These are phyloP conservation scores for Lactarius hengduanensis DNA, from an alignment of 768 basidiomycete genomes.

Conservation along the genomic window DNA sequence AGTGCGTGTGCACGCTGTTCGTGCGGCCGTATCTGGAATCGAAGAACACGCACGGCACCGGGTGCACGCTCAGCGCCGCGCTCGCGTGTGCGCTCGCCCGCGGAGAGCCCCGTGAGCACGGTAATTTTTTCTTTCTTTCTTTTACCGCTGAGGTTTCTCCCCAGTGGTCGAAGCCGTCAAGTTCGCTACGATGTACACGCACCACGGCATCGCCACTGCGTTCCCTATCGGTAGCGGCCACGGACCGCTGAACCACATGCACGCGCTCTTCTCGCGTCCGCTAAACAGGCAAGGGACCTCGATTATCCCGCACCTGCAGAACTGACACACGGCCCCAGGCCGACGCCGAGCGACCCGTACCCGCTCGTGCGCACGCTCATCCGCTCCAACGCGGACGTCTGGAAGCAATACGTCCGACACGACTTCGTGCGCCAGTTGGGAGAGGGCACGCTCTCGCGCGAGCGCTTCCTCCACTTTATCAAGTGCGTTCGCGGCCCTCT, in stretches of 20 bases:
- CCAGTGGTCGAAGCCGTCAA: constrained; percentile 51
- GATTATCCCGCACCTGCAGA: not conserved
- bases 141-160: not conserved
- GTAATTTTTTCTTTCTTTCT: constrained; percentile 1
- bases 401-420: constrained; percentile 80
- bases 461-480: constrained; percentile 82
- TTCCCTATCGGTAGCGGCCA: constrained; percentile 66
- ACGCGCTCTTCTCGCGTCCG: constrained; percentile 47
- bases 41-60: constrained; percentile 85
- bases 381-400: constrained; percentile 48
- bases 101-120: constrained; percentile 43
- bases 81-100: constrained; percentile 65
- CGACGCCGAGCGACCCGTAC: constrained; percentile 57
- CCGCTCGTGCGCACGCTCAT: constrained; percentile 70
- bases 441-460: constrained; percentile 59
- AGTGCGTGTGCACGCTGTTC: constrained; percentile 44
- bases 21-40: constrained; percentile 62
- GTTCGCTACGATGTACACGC: constrained; percentile 67
- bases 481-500: constrained; percentile 47
- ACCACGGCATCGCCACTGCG: constrained; percentile 71
- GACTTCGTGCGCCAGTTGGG: constrained; percentile 80
- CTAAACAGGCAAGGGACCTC: constrained; percentile 55
- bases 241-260: constrained; percentile 87
- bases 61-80: constrained; percentile 87
- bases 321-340: constrained; percentile 34